Conservation (phyloP, 164 flowering plant genomes). For the Sextonia rubra region DNA sequence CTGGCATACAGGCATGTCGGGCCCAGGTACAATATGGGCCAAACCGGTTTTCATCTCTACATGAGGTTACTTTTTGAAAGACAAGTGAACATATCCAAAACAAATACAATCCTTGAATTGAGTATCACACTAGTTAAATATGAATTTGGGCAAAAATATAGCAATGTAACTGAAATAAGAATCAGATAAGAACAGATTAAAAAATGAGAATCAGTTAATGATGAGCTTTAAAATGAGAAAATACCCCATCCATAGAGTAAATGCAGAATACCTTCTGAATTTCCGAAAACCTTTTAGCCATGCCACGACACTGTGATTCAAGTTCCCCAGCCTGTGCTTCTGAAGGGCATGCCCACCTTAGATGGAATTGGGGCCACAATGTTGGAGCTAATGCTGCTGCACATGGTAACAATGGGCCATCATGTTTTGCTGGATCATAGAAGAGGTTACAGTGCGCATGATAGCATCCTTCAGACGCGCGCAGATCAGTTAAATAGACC, state of each 20-base stretch:
- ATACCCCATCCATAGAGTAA: not conserved
- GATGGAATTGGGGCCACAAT: constrained; percentile 95
- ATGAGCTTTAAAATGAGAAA: not conserved
- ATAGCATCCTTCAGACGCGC: constrained; percentile 58
- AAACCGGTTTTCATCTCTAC: too few relatives aligned
- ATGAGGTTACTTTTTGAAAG: too few relatives aligned
- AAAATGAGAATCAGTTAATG: not conserved
- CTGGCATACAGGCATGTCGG: too few relatives aligned
- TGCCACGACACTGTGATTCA: constrained; percentile 61
- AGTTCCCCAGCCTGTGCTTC: constrained; percentile 81
- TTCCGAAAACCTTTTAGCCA: constrained; percentile 50
- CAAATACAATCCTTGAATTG: too few relatives aligned
- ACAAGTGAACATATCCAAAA: too few relatives aligned
- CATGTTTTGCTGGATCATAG: constrained; percentile 66
- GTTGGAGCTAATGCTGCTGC: constrained; percentile 99
- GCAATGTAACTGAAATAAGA: too few relatives aligned
- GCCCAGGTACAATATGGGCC: too few relatives aligned
- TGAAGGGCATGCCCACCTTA: constrained; percentile 90
- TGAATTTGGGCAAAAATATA: too few relatives aligned
- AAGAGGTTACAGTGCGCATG: constrained; percentile 81
- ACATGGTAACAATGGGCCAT: constrained; percentile 71
- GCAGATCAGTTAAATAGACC: constrained; percentile 71
- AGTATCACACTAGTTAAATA: too few relatives aligned
- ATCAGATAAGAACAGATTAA: too few relatives aligned
- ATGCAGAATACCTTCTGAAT: constrained; percentile 58